Conservation (phyloP, 176 grass and related monocot genomes). For the Carex pumila region DNA sequence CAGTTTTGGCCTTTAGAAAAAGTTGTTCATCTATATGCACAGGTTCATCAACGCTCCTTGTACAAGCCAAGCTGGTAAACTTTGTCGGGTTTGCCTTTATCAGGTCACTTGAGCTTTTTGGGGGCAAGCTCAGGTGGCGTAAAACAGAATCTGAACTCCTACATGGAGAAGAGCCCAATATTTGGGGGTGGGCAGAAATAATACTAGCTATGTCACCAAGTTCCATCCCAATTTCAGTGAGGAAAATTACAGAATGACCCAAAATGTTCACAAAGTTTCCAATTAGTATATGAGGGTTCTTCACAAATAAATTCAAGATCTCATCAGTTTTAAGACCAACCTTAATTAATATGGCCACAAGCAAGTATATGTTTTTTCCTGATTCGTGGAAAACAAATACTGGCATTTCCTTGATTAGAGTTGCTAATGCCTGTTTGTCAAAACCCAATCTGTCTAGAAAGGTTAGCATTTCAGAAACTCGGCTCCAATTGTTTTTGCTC, state of each 20-base stretch:
- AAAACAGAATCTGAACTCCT: constrained; percentile 29
- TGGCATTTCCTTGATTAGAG: constrained; percentile 41
- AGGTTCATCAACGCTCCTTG: constrained; percentile 5
- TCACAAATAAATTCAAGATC: constrained; percentile 32
- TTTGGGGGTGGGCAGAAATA: constrained; percentile 24
- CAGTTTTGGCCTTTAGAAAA: constrained; percentile 44
- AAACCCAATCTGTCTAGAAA: constrained; percentile 40
- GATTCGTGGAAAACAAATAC: constrained; percentile 53
- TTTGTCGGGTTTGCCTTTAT: constrained; percentile 42
- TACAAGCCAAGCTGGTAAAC: constrained; percentile 31
- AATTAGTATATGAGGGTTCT: constrained; percentile 29
- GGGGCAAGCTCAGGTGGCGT: constrained; percentile 14
- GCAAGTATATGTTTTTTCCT: constrained; percentile 41
- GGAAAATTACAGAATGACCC: constrained; percentile 23
- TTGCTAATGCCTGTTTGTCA: constrained; percentile 21
- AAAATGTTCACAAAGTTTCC: constrained; percentile 40
- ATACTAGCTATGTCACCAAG: constrained; percentile 13
- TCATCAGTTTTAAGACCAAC: constrained; percentile 33
- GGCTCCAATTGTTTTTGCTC: constrained; percentile 35
- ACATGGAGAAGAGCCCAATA: constrained; percentile 45
- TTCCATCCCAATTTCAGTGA: constrained; percentile 30
- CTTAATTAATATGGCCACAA: constrained; percentile 44
- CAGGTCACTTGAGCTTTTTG: constrained; percentile 31
- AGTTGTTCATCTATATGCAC: constrained; percentile 14
- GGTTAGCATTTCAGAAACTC: constrained; percentile 37